A percentile compares a stretch with the other conserved stretches of the same genome.
Conservation (phyloP, 2,329 filamentous ascomycete genomes). For the Colletotrichum musae region DNA sequence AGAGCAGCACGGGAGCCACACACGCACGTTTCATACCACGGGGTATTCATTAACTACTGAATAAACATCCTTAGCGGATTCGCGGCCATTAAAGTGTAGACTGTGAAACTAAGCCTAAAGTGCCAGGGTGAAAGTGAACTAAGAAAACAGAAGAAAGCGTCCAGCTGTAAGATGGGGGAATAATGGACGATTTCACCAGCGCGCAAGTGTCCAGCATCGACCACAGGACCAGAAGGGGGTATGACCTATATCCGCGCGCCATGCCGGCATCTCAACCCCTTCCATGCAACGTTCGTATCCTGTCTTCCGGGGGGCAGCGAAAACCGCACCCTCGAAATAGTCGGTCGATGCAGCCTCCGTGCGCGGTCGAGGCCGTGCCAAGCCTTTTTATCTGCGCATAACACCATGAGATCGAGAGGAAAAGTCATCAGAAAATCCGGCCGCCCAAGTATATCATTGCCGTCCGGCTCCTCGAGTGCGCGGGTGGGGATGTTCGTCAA, state of each 20-base stretch:
- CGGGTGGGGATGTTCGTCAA: slow-evolving; percentile 26
- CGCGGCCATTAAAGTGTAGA: slow-evolving; percentile 49
- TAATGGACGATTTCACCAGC: slow-evolving; percentile 40
- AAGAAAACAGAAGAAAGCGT: slow-evolving; percentile 57
- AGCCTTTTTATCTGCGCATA: slow-evolving; percentile 41
- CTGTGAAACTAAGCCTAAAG: slow-evolving; percentile 45
- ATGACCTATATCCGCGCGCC: slow-evolving; percentile 36
- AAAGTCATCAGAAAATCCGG: slow-evolving; percentile 39
- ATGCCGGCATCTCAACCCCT: slow-evolving; percentile 29
- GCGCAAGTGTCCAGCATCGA: slow-evolving; percentile 36
- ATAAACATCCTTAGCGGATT: not conserved
- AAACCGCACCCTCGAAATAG: slow-evolving; percentile 15
- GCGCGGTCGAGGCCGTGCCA: slow-evolving; percentile 33
- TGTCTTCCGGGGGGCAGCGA: slow-evolving; percentile 16
- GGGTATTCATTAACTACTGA: slow-evolving; percentile 10
- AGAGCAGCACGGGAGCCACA: not conserved
- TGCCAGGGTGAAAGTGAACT: slow-evolving; percentile 47
- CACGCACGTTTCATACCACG: not conserved
- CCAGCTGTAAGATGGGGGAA: slow-evolving; percentile 53
- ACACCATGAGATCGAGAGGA: slow-evolving; percentile 37
- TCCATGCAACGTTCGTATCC: slow-evolving; percentile 23
- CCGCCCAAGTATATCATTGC: slow-evolving; percentile 39
- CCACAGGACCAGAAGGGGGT: slow-evolving; percentile 28
- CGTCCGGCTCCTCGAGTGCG: slow-evolving; percentile 34
- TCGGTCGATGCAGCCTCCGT: slow-evolving; percentile 29